Percentiles rank a stretch among this genome's conserved stretches.
phyloP scores from a whole-genome alignment of 2,329 filamentous ascomycete genomes.

The Fusarium hainanense region DNA sequence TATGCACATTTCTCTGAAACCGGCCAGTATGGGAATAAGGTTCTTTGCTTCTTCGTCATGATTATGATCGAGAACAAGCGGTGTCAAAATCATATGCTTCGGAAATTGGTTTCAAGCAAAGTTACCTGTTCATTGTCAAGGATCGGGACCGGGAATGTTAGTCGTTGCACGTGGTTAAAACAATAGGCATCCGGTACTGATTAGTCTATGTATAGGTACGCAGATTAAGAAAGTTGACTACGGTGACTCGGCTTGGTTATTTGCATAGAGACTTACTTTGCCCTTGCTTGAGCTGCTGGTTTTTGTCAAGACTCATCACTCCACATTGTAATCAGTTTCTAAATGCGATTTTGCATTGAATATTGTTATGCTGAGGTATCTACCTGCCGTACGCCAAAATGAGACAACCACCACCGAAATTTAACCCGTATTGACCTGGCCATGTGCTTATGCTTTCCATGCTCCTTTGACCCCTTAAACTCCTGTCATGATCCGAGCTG shows the following conservation, averaged over 20 bases:
- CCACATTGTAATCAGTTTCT: background rate
- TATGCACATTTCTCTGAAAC: slow-evolving; percentile 26
- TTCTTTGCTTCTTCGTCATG: slow-evolving; percentile 21
- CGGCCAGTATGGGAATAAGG: background rate
- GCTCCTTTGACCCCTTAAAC: slow-evolving; percentile 23
- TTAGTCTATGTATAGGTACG: background rate
- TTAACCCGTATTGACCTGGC: background rate
- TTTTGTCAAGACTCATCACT: background rate
- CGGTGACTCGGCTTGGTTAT: background rate
- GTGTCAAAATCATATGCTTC: slow-evolving; percentile 21
- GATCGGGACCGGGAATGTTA: background rate
- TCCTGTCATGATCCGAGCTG: slow-evolving; percentile 16
- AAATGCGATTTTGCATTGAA: slow-evolving; percentile 15
- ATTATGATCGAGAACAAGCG: slow-evolving; percentile 18
- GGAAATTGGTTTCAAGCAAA: background rate
- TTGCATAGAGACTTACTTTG: background rate
- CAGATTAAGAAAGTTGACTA: background rate
- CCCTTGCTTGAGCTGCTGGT: background rate
- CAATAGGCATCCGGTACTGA: slow-evolving; percentile 1
- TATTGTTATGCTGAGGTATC: slow-evolving; percentile 32
- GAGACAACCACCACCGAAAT: slow-evolving; percentile 12
- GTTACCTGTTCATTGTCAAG: background rate
- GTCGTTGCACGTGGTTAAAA: slow-evolving; percentile 20
- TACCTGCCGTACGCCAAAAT: slow-evolving; percentile 27
- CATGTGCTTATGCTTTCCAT: slow-evolving; percentile 23